Evolutionary conservation across 768 basidiomycete species (phyloP).

Genomic region (Floccularia luteovirens): DNA sequence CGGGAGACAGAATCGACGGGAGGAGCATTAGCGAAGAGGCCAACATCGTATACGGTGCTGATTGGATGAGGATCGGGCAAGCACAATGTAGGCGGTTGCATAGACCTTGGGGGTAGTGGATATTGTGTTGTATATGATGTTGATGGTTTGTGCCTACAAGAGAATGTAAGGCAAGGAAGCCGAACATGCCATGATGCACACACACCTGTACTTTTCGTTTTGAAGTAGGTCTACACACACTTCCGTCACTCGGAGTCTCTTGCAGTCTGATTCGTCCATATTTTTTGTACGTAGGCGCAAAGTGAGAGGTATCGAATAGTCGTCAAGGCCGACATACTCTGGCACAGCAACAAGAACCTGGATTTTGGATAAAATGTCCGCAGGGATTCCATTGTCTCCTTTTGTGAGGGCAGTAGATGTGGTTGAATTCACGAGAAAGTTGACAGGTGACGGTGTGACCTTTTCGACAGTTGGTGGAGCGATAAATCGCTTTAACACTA

Average conservation of each 20-base stretch:
- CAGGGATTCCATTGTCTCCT: conserved; percentile 37
- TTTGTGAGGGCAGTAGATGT: conserved; percentile 10
- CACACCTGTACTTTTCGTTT: conserved; percentile 60
- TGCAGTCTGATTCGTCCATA: conserved; percentile 38
- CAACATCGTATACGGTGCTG: conserved; percentile 42
- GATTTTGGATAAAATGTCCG: conserved; percentile 50
- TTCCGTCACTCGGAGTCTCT: conserved; percentile 46
- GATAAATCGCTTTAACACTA: conserved; percentile 49
- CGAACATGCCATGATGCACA: conserved; percentile 4
- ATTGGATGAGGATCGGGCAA: conserved; percentile 51
- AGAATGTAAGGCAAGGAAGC: conserved; percentile 1
- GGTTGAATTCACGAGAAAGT: conserved; percentile 34
- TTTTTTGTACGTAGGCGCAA: conserved; percentile 54
- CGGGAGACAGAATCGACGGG: conserved; percentile 17
- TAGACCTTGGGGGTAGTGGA: conserved; percentile 45
- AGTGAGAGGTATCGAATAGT: conserved; percentile 41
- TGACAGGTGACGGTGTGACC: conserved; percentile 23
- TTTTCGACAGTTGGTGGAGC: conserved; percentile 28
- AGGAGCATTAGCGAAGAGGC: conserved; percentile 21
- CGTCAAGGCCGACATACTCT: conserved; percentile 37
- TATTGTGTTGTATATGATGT: conserved; percentile 32
- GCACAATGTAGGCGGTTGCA: conserved; percentile 60
- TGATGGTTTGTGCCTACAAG: conserved; percentile 31
- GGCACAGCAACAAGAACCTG: conserved; percentile 62
- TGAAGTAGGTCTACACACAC: conserved; percentile 57